A percentile compares a stretch with the other conserved stretches of the same genome.
These are phyloP conservation scores for Pythium rhizo-oryzae DNA, from an alignment of 352 stramenopile species.

Conservation along the genomic window DNA sequence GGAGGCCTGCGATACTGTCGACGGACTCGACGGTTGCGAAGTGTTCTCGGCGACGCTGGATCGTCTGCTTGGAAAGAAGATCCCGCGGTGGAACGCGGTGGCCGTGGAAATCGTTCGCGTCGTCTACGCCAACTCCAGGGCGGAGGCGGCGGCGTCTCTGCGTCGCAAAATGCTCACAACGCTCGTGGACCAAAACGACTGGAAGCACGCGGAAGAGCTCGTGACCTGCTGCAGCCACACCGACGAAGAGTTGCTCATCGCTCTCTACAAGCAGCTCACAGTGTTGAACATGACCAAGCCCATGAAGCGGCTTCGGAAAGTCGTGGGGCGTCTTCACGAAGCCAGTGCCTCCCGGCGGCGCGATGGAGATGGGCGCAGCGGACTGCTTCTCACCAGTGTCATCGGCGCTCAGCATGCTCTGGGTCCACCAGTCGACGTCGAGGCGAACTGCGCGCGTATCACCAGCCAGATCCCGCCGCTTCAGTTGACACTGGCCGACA, in stretches of 20 bases:
- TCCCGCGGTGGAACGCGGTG: conserved; percentile 46
- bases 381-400: too few relatives aligned
- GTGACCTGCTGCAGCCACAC: conserved; percentile 17
- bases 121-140: conserved; percentile 17
- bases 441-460: conserved; percentile 3
- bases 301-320: conserved; percentile 53
- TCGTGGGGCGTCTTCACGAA: not conserved
- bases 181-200: conserved; percentile 48
- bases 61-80: conserved; percentile 33
- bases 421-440: conserved; percentile 14
- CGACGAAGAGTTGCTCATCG: conserved; percentile 36
- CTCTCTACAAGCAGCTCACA: conserved; percentile 36
- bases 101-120: conserved; percentile 55
- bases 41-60: conserved; percentile 29
- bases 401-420: conserved; percentile 15
- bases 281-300: conserved; percentile 53
- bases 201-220: conserved; percentile 50
- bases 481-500: conserved; percentile 14
- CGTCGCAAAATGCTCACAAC: conserved; percentile 25
- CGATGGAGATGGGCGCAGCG: too few relatives aligned
- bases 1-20: too few relatives aligned
- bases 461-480: conserved; percentile 4
- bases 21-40: not conserved
- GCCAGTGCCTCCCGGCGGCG: not conserved
- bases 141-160: not conserved